A percentile compares a stretch with the other conserved stretches of the same genome.
phyloP scores from a whole-genome alignment of 495 filamentous ascomycete species.

The Cercophora samala region DNA sequence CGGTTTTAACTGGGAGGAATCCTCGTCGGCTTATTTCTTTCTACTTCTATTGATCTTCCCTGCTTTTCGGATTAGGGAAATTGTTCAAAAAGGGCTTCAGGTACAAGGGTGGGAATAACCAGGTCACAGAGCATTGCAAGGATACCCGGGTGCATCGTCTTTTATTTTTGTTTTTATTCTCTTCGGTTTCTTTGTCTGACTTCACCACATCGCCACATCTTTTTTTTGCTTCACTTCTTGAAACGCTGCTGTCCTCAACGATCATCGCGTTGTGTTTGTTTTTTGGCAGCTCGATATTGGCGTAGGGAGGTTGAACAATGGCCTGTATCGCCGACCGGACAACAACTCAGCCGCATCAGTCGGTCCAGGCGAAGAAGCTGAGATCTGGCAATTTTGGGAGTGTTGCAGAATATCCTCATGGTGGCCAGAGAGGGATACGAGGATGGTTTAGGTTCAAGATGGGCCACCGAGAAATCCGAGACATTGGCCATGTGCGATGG shows the following conservation, averaged over 20 bases:
- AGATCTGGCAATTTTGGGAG: background rate
- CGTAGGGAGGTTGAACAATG: background rate
- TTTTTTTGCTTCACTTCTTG: background rate
- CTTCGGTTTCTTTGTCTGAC: background rate
- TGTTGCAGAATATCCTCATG: background rate
- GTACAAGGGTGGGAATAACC: conserved; percentile 8
- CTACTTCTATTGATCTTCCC: background rate
- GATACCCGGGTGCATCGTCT: conserved; percentile 27
- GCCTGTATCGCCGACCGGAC: background rate
- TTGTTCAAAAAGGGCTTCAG: conserved; percentile 5
- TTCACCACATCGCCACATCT: background rate
- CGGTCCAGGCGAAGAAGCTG: background rate
- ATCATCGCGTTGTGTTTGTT: background rate
- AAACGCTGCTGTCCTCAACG: background rate
- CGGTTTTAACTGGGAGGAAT: background rate
- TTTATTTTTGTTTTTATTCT: conserved; percentile 5
- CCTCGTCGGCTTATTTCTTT: background rate
- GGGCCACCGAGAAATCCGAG: background rate
- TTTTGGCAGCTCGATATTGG: background rate
- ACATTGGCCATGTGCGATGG: background rate
- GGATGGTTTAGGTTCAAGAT: background rate
- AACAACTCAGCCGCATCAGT: background rate
- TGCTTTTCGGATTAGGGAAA: background rate
- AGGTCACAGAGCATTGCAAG: conserved; percentile 18
- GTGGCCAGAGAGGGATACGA: background rate